Evolutionary conservation across 2,329 filamentous ascomycete genomes (phyloP), one percentile per base, ranked within the genome.

Genomic region (Trichoderma sp.): DNA sequence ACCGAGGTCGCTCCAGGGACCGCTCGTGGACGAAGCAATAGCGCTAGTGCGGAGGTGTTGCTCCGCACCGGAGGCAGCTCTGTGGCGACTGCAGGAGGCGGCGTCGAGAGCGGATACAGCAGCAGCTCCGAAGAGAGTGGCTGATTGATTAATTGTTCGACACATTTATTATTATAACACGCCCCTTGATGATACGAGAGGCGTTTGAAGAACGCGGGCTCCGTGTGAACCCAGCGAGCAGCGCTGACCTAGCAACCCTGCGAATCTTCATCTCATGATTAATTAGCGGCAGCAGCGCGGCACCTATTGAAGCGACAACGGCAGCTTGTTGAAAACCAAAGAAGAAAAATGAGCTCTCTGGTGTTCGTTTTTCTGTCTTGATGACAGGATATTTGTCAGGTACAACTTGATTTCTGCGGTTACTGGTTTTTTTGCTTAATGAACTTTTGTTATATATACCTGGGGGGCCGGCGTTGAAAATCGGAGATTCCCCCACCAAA

Each of bases 31-130:
- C 73, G 74, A 16, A 81, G 77, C 47, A 79, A 78, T 62, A 81
- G 76, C 47, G 74, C 75, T 13, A 77, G 74, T 52, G 72, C 71
- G 7, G 77, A 80, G 8, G 69, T 72, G 3, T 71, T 72, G 13
- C 66, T 73, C 8, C 76, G 76, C 0, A 74, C 76, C 0, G 73
- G 72, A 24, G 76, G 76, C 6, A 83, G 80, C 37, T 83, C 82
- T 4, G 77, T 76, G 8, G 82, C 81, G 5, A 83, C 82, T 2
- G 81, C 78, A 19, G 81, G 81, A 4, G 81, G 77, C 5, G 75
- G 77, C 5, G 75, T 76, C 1, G 77, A 76, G 69, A 84, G 82
- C 65, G 77, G 78, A 0, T 81, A 80, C 71, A 79, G 72, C 67
- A 82, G 76, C 56, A 79, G 79, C 31, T 73, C 74, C 13, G 77